Base-by-base conservation (phyloP, 1,284 basidiomycete species). In the Pseudozyma flocculosa region DNA sequence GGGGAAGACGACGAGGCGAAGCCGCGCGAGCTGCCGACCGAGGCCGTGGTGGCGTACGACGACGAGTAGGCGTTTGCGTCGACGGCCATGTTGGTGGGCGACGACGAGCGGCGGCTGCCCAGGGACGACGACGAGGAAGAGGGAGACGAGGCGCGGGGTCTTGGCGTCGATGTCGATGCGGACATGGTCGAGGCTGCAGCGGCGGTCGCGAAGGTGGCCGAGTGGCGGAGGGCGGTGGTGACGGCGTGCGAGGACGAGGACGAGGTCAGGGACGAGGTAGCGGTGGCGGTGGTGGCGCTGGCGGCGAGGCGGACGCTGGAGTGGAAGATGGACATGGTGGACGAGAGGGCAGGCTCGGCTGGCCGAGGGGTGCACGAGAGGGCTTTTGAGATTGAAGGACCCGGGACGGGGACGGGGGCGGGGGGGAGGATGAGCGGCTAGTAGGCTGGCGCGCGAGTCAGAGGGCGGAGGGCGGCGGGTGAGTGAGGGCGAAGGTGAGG, bases 1-100 rank as follows among this genome's bases (percentile, higher is more conserved):
- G n/a, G n/a, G n/a, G 26, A 61, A 40, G 66, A 60, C 3, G 62
- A 60, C 15, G 59, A 61, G 11, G 61, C 48, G 34, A 61, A 61
- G 34, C 37, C 23, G 24, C 54, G 54, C 39, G 58, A 41, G 18
- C 32, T 13, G 21, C 39, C 62, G 9, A 54, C 38, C 10, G 55
- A 63, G 3, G 52, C 53, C 40, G 55, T 55, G 8, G 61, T 59
- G 18, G 55, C 59, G 53, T 59, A 55, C 18, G 61, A 59, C 10
- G 61, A 64, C 4, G 46, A 50, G 41, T 59, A 55, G 18, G 47
- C 44, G 15, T 29, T 29, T 5, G 49, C 48, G 24, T 53, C 46
- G 39, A 50, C 34, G 15, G 51, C 45, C 48, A 48, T 50, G 46
- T 48, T 49, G n/a, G 52, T 48, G 3, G 60, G 59, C 29, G 61